Percentiles rank a stretch among this genome's conserved stretches.
Conservation (phyloP, 1,284 basidiomycete species). For the Ceratorhiza oryzae-sativae region DNA sequence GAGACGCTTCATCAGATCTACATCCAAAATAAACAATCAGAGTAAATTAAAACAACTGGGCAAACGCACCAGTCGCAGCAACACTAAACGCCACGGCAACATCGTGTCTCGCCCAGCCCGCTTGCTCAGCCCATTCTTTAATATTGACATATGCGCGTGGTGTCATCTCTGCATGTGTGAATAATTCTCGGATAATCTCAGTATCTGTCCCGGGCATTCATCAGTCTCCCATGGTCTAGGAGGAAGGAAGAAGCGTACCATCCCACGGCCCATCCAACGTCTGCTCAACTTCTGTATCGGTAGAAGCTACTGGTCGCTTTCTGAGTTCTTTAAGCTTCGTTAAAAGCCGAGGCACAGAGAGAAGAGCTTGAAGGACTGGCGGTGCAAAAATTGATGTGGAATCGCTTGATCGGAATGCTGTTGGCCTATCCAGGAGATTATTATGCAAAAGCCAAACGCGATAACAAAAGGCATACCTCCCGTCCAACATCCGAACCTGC, state of each 20-base stretch:
- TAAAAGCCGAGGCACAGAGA: constrained; percentile 36
- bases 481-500: constrained; percentile 17
- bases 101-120: background rate
- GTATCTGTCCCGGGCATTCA: background rate
- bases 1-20: constrained; percentile 3
- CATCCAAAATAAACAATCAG: background rate
- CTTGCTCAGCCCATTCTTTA: constrained; percentile 20
- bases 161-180: constrained; percentile 18
- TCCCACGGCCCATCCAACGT: constrained; percentile 8
- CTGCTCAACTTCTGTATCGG: background rate
- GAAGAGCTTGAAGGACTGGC: constrained; percentile 37
- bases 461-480: constrained; percentile 1
- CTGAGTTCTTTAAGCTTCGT: constrained; percentile 6
- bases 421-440: background rate
- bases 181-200: constrained; percentile 8
- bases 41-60: background rate
- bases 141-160: constrained; percentile 18
- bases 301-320: background rate
- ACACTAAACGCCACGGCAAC: background rate
- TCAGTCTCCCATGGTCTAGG: background rate
- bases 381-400: constrained; percentile 24
- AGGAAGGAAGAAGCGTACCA: background rate
- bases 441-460: background rate
- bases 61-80: constrained; percentile 12
- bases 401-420: constrained; percentile 21